These are phyloP conservation scores for Candolleomyces eurysporus DNA, from an alignment of 768 basidiomycete species.

Conservation along the genomic window DNA sequence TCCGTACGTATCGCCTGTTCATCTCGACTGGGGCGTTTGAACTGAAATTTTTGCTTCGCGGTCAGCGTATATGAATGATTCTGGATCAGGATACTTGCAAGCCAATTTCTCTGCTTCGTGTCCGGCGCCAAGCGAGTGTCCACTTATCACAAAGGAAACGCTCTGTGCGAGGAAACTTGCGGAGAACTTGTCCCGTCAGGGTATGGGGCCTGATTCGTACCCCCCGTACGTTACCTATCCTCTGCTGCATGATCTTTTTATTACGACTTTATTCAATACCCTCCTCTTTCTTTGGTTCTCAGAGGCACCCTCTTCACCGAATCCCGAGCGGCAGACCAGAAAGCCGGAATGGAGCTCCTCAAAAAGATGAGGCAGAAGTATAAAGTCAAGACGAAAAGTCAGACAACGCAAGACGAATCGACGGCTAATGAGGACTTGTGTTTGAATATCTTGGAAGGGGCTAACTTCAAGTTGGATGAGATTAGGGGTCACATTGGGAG, in stretches of 20 bases:
- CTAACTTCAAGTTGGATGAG: neutral
- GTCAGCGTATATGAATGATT: conserved; percentile 37
- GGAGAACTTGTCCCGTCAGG: conserved; percentile 31
- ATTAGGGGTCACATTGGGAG: neutral
- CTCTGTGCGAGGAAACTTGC: conserved; percentile 44
- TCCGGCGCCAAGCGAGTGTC: conserved; percentile 23
- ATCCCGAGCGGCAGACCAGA: neutral
- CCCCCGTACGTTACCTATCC: neutral
- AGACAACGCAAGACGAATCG: neutral
- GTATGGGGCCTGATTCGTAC: conserved; percentile 14
- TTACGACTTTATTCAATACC: neutral
- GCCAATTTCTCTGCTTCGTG: conserved; percentile 37
- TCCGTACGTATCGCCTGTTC: conserved; percentile 21
- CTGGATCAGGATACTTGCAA: conserved; percentile 49
- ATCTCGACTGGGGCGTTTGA: too few relatives aligned
- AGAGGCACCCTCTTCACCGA: neutral
- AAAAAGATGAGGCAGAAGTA: neutral
- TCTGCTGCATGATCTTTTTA: too few relatives aligned
- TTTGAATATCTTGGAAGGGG: neutral
- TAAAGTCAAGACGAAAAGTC: neutral
- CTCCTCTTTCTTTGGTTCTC: too few relatives aligned
- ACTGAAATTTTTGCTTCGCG: too few relatives aligned
- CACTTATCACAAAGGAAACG: conserved; percentile 36
- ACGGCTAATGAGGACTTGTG: neutral
- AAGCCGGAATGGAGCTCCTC: neutral